Base-by-base conservation (phyloP, 208 protist species). In the Acanthamoeba rhysodes region DNA sequence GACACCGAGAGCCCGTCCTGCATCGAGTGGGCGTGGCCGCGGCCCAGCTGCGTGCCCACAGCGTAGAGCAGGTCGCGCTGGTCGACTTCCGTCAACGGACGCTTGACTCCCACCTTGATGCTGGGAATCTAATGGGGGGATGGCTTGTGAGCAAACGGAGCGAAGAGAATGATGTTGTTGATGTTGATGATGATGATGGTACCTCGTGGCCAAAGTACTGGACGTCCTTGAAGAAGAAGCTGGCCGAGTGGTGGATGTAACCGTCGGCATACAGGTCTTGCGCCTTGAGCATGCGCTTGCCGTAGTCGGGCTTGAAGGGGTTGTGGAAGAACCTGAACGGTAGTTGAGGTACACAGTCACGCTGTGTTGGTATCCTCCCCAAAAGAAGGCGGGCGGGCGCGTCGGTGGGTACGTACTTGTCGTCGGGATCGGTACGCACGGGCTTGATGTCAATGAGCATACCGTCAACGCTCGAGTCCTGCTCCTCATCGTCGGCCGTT, bases 371-470 rank as follows among this genome's bases (percentile, higher is more conserved):
- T n/a, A n/a, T n/a, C n/a, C n/a, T n/a, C n/a, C n/a, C n/a, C n/a
- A n/a, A n/a, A n/a, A n/a, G n/a, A n/a, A n/a, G n/a, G n/a, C 9
- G 18, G 24, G 18, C 7, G 32, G 66, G 32, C 8, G n/a, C 18
- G 66, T 3, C 10, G 66, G 24, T 29, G 66, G 76, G 76, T 6
- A 57, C 8, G 16, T 55, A 84, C 78, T 87, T 87, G 78, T 87
- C 41, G 27, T 87, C 78, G 20, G 78, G 78, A 37, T 87, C 78
- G 4, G 78, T 87, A 22, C 78, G 78, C 2, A 87, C 78, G 41
- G 78, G 78, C 78, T 87, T 87, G 78, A 87, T 87, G 78, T 87
- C 78, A 16, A 87, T n/a, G 4, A 87, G 29, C 78, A 87, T 87
- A n/a, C 16, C 78, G 24, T 62, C n/a, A 22, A 24, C 78, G 32